Evolutionary conservation across 805 yeast species (phyloP), one percentile per base, ranked within the genome.

Genomic region (Vanderwaltozyma verrucispora): DNA sequence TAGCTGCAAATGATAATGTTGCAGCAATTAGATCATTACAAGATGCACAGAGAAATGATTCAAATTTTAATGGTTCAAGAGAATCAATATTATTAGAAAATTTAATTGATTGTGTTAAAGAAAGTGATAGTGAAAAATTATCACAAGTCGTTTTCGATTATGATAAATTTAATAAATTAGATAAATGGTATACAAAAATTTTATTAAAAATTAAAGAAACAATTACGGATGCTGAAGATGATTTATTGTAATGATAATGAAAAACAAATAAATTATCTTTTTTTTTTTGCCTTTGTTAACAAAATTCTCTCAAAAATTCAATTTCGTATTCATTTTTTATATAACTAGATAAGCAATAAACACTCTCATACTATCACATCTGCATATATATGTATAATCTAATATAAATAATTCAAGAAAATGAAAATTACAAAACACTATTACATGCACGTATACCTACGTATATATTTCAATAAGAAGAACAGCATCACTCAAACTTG

Each of bases 151-250:
- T 88, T 16, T 82, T 71, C 54, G 92, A 83, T 46, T 92, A 65
- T 52, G 97, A 92, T 59, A 94, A 84, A 59, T 87, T 82, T 59
- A 68, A 77, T 46, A 86, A 86, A 59, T 73, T 92, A 39, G 98
- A 92, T 57, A 84, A 81, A 53, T 81, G 95, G 80, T 86, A 84
- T 66, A 84, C 95, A 11, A 76, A 82, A 21, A 65, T 92, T 35
- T 70, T 92, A 47, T 70, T 89, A 49, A 81, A 80, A 62, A 78
- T 92, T 51, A 92, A 92, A 64, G 79, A 72, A 46, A 63, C 71
- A 3, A 77, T 85, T 33, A 74, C 76, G 27, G 77, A 74, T 37
- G 80, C 77, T 34, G 94, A 81, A 40, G 92, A 81, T 35, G 88
- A 83, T 51, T 41, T 58, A 23, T 47, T 55, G 38, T 55, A 37